Evolutionary conservation across 495 filamentous ascomycete species (phyloP).

Genomic region (Achaetomiella virescens): DNA sequence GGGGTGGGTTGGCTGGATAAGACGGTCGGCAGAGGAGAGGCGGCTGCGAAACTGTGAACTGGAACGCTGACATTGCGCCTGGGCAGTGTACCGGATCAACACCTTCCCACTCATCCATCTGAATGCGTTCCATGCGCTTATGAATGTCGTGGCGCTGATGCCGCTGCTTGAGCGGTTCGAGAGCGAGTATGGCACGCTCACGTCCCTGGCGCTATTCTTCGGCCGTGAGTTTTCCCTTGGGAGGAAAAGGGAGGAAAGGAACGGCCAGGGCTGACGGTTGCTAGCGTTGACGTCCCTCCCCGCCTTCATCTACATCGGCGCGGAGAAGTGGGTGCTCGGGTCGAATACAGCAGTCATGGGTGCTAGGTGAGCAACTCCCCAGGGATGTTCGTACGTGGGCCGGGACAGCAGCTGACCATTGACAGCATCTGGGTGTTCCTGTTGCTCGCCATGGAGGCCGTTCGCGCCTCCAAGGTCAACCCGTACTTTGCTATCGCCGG

Average conservation of each 20-base stretch:
- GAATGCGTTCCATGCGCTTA: slow-evolving; percentile 67
- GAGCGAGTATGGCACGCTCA: slow-evolving; percentile 86
- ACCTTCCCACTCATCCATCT: slow-evolving; percentile 86
- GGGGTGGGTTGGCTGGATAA: too few species aligned
- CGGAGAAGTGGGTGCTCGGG: slow-evolving; percentile 61
- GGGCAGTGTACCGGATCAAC: slow-evolving; percentile 81
- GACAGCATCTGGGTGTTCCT: slow-evolving; percentile 85
- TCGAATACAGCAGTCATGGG: slow-evolving; percentile 68
- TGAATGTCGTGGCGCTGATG: slow-evolving; percentile 73
- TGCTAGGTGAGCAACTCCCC: slow-evolving; percentile 56
- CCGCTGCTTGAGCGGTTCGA: slow-evolving; percentile 91
- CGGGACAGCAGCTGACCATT: slow-evolving; percentile 6
- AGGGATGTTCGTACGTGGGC: not conserved
- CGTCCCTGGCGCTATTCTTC: slow-evolving; percentile 72
- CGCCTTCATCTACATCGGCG: slow-evolving; percentile 60
- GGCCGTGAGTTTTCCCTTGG: slow-evolving; percentile 60
- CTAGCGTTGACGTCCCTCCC: slow-evolving; percentile 76
- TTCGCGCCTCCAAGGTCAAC: slow-evolving; percentile 67
- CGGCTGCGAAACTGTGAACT: too few species aligned
- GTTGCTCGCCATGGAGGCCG: slow-evolving; percentile 72
- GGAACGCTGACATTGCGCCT: too few species aligned
- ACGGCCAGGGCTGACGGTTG: not conserved
- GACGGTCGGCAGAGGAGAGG: too few species aligned
- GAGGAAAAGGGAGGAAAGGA: not conserved
- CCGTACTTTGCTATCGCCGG: slow-evolving; percentile 69